These are phyloP conservation scores for Oxyria digyna DNA, from an alignment of 148 eudicot genomes.

Conservation along the genomic window DNA sequence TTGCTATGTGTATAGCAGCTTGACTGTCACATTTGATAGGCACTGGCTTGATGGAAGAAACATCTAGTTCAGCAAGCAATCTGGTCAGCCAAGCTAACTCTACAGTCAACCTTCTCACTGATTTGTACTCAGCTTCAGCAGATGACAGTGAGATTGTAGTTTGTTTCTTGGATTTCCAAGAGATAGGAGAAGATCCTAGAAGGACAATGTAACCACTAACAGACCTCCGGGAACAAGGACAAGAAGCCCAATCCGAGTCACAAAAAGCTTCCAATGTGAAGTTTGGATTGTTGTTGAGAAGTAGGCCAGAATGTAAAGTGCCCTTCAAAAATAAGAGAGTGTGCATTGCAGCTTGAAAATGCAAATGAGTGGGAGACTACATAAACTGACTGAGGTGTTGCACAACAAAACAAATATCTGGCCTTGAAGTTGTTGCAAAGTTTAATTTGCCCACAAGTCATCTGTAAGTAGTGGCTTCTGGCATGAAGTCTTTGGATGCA, in stretches of 20 bases:
- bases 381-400: neutral
- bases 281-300: neutral
- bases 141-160: neutral
- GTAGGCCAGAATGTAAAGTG: neutral
- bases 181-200: neutral
- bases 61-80: neutral
- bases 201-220: neutral
- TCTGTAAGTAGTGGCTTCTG: neutral
- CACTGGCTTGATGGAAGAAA: neutral
- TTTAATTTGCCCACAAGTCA: neutral
- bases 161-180: neutral
- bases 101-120: too few relatives aligned
- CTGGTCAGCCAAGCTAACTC: neutral
- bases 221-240: neutral
- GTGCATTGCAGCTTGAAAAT: too few relatives aligned
- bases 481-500: too few relatives aligned
- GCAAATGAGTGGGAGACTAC: neutral
- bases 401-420: neutral
- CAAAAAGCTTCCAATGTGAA: neutral
- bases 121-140: neutral
- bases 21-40: neutral
- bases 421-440: neutral
- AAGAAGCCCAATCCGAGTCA: neutral
- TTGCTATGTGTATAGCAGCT: neutral
- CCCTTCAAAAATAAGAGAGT: neutral